Conservation (phyloP, 1,139 yeast species). For the Taiozyma onychis region DNA sequence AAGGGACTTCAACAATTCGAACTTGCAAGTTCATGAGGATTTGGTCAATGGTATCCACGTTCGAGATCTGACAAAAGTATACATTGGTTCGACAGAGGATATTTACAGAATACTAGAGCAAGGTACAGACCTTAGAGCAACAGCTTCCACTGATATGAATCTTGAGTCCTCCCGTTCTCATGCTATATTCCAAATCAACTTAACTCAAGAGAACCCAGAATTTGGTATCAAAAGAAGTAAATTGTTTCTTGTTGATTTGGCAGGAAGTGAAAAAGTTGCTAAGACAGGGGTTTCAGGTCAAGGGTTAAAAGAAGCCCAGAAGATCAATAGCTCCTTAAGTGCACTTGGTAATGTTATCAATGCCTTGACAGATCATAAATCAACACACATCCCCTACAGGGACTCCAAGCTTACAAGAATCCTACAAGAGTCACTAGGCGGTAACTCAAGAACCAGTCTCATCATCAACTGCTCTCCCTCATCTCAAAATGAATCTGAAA, state of each 20-base stretch:
- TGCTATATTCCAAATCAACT: constrained; percentile 65
- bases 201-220: constrained; percentile 52
- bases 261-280: constrained; percentile 85
- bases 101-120: constrained; percentile 48
- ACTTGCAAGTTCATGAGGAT: constrained; percentile 62
- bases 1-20: constrained; percentile 12
- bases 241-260: constrained; percentile 76
- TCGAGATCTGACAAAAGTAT: constrained; percentile 57
- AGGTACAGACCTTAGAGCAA: constrained; percentile 53
- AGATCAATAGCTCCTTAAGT: constrained; percentile 73
- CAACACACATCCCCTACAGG: constrained; percentile 69
- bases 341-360: constrained; percentile 79
- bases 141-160: constrained; percentile 68
- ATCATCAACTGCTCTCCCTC: constrained; percentile 79
- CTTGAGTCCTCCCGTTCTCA: constrained; percentile 77
- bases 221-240: constrained; percentile 48
- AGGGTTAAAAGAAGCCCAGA: constrained; percentile 76
- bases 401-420: constrained; percentile 83
- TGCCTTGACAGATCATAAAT: constrained; percentile 64
- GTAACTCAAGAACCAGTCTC: constrained; percentile 77
- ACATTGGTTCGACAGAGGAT: constrained; percentile 55
- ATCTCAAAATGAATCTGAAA: constrained; percentile 54
- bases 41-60: constrained; percentile 64
- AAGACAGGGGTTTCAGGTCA: constrained; percentile 78
- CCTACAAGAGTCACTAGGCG: constrained; percentile 81